These are phyloP conservation scores for Syzygium grande DNA, from an alignment of 345 rosid genomes.

Conservation along the genomic window DNA sequence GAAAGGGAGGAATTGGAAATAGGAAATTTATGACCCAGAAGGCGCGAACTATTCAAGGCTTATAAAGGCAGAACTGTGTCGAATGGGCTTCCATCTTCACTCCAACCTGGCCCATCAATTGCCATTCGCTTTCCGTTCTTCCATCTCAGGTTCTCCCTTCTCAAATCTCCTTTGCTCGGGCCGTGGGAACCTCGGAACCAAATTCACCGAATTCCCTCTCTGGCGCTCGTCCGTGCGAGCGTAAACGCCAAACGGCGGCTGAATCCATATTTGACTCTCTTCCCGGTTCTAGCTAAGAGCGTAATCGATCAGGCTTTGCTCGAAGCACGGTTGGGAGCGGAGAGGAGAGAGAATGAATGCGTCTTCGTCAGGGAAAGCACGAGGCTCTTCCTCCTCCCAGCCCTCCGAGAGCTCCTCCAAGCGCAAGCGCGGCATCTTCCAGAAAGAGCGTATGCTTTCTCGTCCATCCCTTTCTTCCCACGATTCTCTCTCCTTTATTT, in stretches of 20 bases:
- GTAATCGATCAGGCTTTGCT: background rate
- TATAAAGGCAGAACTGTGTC: background rate
- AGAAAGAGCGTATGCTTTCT: conserved; percentile 62
- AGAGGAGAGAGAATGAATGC: background rate
- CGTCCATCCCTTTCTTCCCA: background rate
- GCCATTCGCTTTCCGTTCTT: too few species aligned
- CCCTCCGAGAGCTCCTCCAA: conserved; percentile 56
- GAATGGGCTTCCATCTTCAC: background rate
- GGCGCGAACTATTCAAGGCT: background rate
- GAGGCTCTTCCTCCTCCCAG: conserved; percentile 52
- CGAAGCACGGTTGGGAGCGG: background rate
- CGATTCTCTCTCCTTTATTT: background rate
- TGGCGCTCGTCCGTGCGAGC: background rate
- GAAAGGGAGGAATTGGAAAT: background rate
- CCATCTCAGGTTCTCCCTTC: too few species aligned
- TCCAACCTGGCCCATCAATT: background rate
- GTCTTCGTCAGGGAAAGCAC: conserved; percentile 39
- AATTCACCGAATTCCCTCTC: background rate
- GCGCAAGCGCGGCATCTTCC: conserved; percentile 78
- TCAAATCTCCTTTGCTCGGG: background rate
- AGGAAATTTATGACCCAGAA: background rate
- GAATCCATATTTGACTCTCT: background rate
- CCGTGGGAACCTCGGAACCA: background rate
- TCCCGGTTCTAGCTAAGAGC: background rate
- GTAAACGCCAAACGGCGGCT: background rate